Evolutionary conservation across 768 basidiomycete genomes (phyloP).

Genomic region (Tricholomella constricta): DNA sequence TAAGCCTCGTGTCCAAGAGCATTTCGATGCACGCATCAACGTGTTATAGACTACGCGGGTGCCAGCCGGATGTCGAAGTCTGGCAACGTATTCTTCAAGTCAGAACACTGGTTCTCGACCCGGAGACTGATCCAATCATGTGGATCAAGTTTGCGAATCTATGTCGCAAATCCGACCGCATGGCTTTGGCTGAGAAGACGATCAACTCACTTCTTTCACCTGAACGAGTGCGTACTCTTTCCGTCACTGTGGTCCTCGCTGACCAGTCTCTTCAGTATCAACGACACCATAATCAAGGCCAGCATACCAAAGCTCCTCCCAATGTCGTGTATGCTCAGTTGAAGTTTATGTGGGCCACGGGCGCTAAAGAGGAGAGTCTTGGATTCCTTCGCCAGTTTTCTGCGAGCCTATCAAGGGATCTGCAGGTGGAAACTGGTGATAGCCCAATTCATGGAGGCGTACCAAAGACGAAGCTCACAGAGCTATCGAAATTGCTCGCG

Average conservation of each 20-base stretch:
- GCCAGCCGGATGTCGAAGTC: conserved; percentile 97
- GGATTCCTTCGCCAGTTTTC: conserved; percentile 83
- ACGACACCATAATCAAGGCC: conserved; percentile 47
- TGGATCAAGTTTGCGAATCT: conserved; percentile 99
- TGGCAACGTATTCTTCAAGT: conserved; percentile 99
- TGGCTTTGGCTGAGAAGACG: conserved; percentile 95
- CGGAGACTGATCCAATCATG: conserved; percentile 93
- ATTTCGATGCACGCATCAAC: neutral
- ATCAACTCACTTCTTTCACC: conserved; percentile 88
- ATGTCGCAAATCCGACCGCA: conserved; percentile 92
- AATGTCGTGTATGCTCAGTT: conserved; percentile 96
- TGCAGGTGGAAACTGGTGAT: conserved; percentile 61
- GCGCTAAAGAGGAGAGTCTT: conserved; percentile 77
- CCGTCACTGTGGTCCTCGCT: neutral
- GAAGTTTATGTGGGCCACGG: conserved; percentile 94
- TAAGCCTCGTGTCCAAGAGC: conserved; percentile 28
- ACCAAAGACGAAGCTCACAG: conserved; percentile 58
- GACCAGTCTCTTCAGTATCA: conserved; percentile 33
- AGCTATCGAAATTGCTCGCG: conserved; percentile 85
- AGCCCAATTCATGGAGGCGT: conserved; percentile 51
- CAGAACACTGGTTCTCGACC: conserved; percentile 87
- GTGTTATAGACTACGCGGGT: conserved; percentile 80
- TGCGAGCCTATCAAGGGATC: conserved; percentile 69
- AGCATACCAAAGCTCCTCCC: conserved; percentile 79
- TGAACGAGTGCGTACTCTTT: conserved; percentile 49